Conservation (phyloP, 2,329 filamentous ascomycete genomes). For the Aureobasidium melanogenum region DNA sequence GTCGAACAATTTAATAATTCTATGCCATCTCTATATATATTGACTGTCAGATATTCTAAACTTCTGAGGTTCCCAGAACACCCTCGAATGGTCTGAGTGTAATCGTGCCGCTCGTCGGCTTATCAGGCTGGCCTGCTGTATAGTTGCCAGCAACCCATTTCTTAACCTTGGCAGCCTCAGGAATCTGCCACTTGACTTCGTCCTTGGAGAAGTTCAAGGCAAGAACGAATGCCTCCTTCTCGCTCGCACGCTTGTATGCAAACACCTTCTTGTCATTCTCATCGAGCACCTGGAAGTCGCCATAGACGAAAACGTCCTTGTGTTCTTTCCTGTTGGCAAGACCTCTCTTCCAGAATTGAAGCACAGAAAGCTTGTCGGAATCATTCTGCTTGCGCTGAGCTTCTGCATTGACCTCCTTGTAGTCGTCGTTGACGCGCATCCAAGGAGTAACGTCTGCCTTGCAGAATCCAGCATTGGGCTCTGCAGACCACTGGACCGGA, state of each 20-base stretch:
- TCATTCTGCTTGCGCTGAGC: conserved; percentile 32
- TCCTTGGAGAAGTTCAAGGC: conserved; percentile 28
- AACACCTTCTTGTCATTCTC: conserved; percentile 50
- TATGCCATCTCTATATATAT: neutral
- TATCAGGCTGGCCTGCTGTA: conserved; percentile 20
- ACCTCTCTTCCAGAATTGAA: conserved; percentile 53
- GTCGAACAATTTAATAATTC: neutral
- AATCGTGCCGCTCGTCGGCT: conserved; percentile 20
- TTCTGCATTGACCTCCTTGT: conserved; percentile 47
- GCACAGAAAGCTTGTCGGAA: conserved; percentile 36
- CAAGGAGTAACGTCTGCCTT: conserved; percentile 38
- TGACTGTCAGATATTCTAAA: neutral
- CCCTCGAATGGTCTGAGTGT: conserved; percentile 27
- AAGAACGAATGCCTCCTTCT: conserved; percentile 24
- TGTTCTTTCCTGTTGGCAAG: conserved; percentile 48
- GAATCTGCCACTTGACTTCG: conserved; percentile 26
- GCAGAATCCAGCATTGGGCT: conserved; percentile 54
- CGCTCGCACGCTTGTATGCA: conserved; percentile 26
- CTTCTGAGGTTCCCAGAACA: conserved; percentile 19
- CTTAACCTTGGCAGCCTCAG: conserved; percentile 22
- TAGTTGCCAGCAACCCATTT: conserved; percentile 30
- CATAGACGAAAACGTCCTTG: conserved; percentile 52
- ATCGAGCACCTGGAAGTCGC: conserved; percentile 47
- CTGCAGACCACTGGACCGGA: conserved; percentile 57
- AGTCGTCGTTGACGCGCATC: conserved; percentile 53